Evolutionary conservation across 139 green algal genomes (phyloP), one percentile per base, ranked within the genome.

Genomic region (Asterochloris sp.): DNA sequence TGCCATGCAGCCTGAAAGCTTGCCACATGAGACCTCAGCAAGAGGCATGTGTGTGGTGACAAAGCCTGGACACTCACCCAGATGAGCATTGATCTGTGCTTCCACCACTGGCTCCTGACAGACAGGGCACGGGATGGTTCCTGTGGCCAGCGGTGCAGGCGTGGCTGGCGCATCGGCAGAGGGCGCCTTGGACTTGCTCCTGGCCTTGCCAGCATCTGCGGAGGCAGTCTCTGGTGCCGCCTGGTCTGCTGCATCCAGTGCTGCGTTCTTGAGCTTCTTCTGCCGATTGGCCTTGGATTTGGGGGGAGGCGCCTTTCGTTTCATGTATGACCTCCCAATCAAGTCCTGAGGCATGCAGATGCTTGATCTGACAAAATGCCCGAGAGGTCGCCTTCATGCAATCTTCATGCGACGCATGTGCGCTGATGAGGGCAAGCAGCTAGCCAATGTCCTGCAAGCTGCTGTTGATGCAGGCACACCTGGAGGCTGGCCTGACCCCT

Each of bases 321-420:
- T 80, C 76, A 80, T 80, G 23, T 60, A 80, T 13, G 76, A 80
- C 15, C 76, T 61, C 24, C 76, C 76, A 60, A 80, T 80, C 21
- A 80, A 62, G 60, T 80, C 76, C 38, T 80, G 76, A 27, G 68
- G 60, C 23, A 54, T 54, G 6, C 38, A 54, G 38, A 54, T 54
- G 38, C 38, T 54, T 6, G 38, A 54, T 54, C 38, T 54, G 38
- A 54, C 4, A 2, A 54, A 54, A 54, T 10, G 38, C 4, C 38
- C 38, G 6, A 6, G 38, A 54, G 2, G 38, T 54, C 6, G 38
- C 38, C 38, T 54, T 54, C 38, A 54, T 54, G 38, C 38, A 54
- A 54, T 54, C 2, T 10, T 54, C 38, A 6, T 54, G 38, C 38
- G 38, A 54, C 38, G 38, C 38, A 54, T 54, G 38, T 54, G 38